Evolutionary conservation across 805 yeast genomes (phyloP), one percentile per base, ranked within the genome.

Genomic region (Tetrapisispora taiwanensis): DNA sequence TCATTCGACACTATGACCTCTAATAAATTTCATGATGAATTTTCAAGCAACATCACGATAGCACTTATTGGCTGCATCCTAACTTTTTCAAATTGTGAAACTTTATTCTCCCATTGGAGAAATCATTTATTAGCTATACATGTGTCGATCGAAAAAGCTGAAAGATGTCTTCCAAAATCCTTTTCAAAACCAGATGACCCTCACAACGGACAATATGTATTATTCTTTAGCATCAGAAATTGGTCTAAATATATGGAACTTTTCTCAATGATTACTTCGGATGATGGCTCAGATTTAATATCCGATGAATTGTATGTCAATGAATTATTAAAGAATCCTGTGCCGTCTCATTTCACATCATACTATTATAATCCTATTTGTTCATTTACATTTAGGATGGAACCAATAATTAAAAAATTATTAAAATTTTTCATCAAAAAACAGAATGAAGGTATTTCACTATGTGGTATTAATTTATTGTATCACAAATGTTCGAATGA

Each of bases 401-500:
- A 31, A 15, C 45, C 41, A 7, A 15, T 20, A 12, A 13, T 30
- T 22, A 14, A 13, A 26, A 36, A 19, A 7, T n/a, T 42, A 14
- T 6, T 27, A 20, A 27, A 13, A 9, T 24, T 36, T 15, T 18
- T 31, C 2, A 17, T 36, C 1, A 19, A 36, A 13, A 31, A 7
- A 4, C 19, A 32, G 8, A 30, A 30, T 8, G 22, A 26, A 17
- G 27, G 26, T 12, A 18, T 36, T 7, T 13, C 12, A 19, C 24
- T 43, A 12, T 27, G 44, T 24, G 52, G 52, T n/a, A 17, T 41
- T 2, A 44, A 47, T 24, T 22, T 49, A 7, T n/a, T 49, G 3
- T 39, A 47, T 36, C 44, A 30, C 13, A 41, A 39, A 37, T 37
- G 30, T 20, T 28, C 34, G 4, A 39, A 46, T 24, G 26, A 10